phyloP scores from a whole-genome alignment of 2,329 filamentous ascomycete species.

The Stromatinia cepivora region DNA sequence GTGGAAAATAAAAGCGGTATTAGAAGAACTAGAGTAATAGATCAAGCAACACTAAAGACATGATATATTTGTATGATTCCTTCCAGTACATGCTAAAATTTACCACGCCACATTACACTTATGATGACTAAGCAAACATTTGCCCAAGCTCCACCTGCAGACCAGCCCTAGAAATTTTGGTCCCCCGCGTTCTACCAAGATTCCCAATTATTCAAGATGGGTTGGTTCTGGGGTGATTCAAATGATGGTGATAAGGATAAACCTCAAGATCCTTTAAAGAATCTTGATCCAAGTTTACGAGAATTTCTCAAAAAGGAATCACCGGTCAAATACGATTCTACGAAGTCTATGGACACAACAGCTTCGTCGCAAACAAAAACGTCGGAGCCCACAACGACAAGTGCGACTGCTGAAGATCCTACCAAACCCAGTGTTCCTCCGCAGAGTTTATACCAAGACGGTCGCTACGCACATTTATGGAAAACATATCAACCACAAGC shows the following conservation, averaged over 20 bases:
- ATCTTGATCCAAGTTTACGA: conserved; percentile 63
- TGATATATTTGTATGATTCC: no score
- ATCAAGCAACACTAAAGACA: not conserved
- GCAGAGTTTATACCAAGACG: conserved; percentile 64
- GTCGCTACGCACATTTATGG: conserved; percentile 85
- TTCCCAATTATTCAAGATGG: conserved; percentile 34
- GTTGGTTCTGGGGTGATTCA: conserved; percentile 41
- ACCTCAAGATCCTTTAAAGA: conserved; percentile 54
- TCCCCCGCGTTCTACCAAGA: conserved; percentile 1
- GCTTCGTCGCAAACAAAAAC: conserved; percentile 20
- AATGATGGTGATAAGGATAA: conserved; percentile 31
- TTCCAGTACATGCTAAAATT: not conserved
- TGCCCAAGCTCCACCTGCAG: not conserved
- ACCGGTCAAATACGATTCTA: conserved; percentile 49
- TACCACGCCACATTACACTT: not conserved
- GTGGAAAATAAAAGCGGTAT: no score
- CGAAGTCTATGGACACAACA: conserved; percentile 29
- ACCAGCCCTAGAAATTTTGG: conserved; percentile 10
- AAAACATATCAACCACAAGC: conserved; percentile 78
- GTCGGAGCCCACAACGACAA: conserved; percentile 16
- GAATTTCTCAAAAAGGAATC: conserved; percentile 68
- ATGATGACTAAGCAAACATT: conserved; percentile 3
- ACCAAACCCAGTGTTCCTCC: conserved; percentile 31
- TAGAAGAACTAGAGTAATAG: no score
- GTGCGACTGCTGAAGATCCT: conserved; percentile 24